phyloP scores from a whole-genome alignment of 2,329 filamentous ascomycete species.

The Penicillium sp. region DNA sequence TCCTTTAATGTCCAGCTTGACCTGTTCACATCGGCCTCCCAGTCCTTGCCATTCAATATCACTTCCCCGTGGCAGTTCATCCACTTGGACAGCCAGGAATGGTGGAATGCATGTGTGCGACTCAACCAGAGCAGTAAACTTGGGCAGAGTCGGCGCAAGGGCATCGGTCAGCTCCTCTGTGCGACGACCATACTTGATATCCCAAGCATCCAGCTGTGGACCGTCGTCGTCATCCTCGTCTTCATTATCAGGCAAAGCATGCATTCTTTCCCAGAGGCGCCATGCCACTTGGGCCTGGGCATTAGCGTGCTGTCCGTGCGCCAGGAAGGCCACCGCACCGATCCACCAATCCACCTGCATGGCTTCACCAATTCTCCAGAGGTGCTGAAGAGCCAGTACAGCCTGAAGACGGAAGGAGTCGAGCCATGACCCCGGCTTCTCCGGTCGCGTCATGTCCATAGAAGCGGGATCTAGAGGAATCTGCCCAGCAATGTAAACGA shows the following conservation, averaged over 20 bases:
- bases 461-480: conserved; percentile 80
- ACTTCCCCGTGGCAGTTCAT: conserved; percentile 70
- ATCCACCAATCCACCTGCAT: conserved; percentile 73
- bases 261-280: conserved; percentile 47
- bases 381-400: conserved; percentile 77
- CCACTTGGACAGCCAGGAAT: conserved; percentile 73
- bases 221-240: conserved; percentile 52
- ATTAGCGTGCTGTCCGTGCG: conserved; percentile 39
- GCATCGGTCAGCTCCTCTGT: conserved; percentile 40
- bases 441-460: conserved; percentile 57
- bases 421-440: conserved; percentile 16
- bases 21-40: conserved; percentile 51
- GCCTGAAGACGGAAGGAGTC: conserved; percentile 58
- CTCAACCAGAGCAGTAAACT: conserved; percentile 29
- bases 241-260: conserved; percentile 24
- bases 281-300: conserved; percentile 41
- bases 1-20: conserved; percentile 23
- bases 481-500: conserved; percentile 78
- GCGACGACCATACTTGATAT: conserved; percentile 58
- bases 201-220: conserved; percentile 46
- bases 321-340: conserved; percentile 72
- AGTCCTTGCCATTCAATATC: conserved; percentile 81
- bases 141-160: conserved; percentile 22
- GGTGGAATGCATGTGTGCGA: conserved; percentile 53
- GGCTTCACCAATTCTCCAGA: conserved; percentile 76